Conservation (phyloP, 2,329 filamentous ascomycete genomes). For the Fusarium palustre region DNA sequence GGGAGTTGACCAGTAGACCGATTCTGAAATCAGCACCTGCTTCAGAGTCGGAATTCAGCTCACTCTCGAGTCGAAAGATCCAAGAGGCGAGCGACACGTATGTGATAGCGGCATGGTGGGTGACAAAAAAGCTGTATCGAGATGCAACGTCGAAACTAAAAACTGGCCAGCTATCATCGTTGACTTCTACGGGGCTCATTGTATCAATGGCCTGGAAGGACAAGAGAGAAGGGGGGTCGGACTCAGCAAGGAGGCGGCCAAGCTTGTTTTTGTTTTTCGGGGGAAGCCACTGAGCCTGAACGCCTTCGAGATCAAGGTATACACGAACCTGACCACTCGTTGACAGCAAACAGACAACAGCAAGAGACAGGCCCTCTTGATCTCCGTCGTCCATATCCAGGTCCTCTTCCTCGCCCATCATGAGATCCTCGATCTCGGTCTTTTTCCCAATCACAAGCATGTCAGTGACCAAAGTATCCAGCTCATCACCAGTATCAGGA, state of each 20-base stretch:
- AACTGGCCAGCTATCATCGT: conserved; percentile 69
- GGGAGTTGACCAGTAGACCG: conserved; percentile 68
- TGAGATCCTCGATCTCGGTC: conserved; percentile 69
- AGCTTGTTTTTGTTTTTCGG: conserved; percentile 64
- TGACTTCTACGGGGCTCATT: conserved; percentile 65
- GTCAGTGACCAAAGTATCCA: conserved; percentile 69
- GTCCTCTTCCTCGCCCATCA: conserved; percentile 74
- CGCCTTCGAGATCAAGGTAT: conserved; percentile 70
- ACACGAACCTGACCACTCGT: conserved; percentile 71
- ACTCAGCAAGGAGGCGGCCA: conserved; percentile 53
- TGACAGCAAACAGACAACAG: conserved; percentile 69
- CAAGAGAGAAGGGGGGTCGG: conserved; percentile 62
- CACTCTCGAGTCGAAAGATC: conserved; percentile 73
- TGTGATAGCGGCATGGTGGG: conserved; percentile 69
- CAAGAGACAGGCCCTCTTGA: conserved; percentile 69
- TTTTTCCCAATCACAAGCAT: conserved; percentile 73
- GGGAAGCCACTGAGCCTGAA: conserved; percentile 75
- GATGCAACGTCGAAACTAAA: conserved; percentile 72
- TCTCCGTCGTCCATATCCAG: conserved; percentile 68
- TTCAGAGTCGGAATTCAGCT: conserved; percentile 67
- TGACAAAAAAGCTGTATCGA: conserved; percentile 72
- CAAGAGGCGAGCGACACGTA: conserved; percentile 70
- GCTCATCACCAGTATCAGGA: conserved; percentile 67
- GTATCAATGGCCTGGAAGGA: conserved; percentile 74
- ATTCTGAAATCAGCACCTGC: conserved; percentile 72